Evolutionary conservation across 2,329 filamentous ascomycete genomes (phyloP).

Genomic region (Alternaria sp.): DNA sequence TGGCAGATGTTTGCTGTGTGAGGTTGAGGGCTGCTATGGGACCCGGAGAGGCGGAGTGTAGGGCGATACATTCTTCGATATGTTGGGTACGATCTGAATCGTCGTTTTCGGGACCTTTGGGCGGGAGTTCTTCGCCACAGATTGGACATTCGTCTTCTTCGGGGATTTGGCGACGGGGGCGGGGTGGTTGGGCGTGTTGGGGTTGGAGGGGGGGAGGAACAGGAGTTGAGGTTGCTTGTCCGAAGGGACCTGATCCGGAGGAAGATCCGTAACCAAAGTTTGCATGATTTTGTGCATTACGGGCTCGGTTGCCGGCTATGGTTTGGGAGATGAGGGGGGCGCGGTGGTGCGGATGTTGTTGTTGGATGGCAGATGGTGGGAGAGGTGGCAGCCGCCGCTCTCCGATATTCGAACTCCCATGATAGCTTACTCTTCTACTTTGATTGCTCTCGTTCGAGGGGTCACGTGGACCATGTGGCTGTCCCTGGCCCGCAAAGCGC

Average conservation of each 20-base stretch:
- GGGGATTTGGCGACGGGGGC: conserved; percentile 45
- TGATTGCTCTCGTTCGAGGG: conserved; percentile 29
- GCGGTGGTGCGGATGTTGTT: conserved; percentile 22
- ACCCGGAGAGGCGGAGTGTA: conserved; percentile 39
- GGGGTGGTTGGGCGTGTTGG: conserved; percentile 31
- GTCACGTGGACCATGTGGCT: conserved; percentile 32
- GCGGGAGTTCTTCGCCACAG: conserved; percentile 75
- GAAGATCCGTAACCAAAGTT: conserved; percentile 22
- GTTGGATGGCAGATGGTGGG: conserved; percentile 24
- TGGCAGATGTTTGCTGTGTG: conserved; percentile 36
- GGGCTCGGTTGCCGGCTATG: conserved; percentile 11
- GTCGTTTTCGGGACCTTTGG: conserved; percentile 52
- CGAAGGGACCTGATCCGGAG: conserved; percentile 30
- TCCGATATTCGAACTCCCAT: conserved; percentile 30
- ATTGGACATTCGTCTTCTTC: conserved; percentile 84
- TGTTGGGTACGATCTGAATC: conserved; percentile 56
- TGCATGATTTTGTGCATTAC: conserved; percentile 15
- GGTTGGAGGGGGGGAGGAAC: conserved; percentile 23
- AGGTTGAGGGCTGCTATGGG: conserved; percentile 17
- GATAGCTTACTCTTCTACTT: conserved; percentile 38
- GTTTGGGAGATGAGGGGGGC: conserved; percentile 25
- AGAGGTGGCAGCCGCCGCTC: conserved; percentile 40
- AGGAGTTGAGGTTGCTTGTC: conserved; percentile 26
- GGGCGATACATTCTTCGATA: conserved; percentile 54
- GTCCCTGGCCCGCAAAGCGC: conserved; percentile 27